phyloP scores from a whole-genome alignment of 371 early-diverging fungal genomes.

The Mucor lusitanicus region DNA sequence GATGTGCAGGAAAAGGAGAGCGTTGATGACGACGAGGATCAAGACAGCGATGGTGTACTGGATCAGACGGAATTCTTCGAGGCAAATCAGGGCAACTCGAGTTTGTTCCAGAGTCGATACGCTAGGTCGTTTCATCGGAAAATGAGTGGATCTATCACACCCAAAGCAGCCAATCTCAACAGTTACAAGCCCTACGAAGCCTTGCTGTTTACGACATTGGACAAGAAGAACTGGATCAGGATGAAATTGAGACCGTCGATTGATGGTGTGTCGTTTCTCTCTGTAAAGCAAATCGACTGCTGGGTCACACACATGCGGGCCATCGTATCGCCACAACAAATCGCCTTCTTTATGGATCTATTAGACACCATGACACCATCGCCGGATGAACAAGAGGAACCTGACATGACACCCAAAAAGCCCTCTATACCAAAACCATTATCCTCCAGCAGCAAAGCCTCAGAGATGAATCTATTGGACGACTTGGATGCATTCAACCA shows the following conservation, averaged over 20 bases:
- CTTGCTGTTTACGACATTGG: slow-evolving; percentile 41
- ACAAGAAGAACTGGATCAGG: slow-evolving; percentile 40
- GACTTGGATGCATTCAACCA: slow-evolving; percentile 16
- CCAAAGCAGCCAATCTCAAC: slow-evolving; percentile 13
- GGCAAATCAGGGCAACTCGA: slow-evolving; percentile 22
- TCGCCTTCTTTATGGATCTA: slow-evolving; percentile 36
- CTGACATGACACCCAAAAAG: background rate
- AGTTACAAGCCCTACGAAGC: slow-evolving; percentile 37
- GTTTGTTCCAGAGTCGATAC: slow-evolving; percentile 9
- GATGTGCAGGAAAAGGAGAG: background rate
- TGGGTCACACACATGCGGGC: slow-evolving; percentile 30
- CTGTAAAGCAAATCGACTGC: slow-evolving; percentile 37
- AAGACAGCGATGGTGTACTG: slow-evolving; percentile 9
- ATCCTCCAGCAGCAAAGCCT: background rate
- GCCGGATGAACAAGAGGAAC: background rate
- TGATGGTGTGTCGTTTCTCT: background rate
- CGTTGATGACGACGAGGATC: background rate
- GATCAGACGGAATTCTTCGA: slow-evolving; percentile 40
- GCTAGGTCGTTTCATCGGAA: slow-evolving; percentile 9
- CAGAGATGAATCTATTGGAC: slow-evolving; percentile 1
- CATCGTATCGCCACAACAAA: slow-evolving; percentile 34
- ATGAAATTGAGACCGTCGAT: slow-evolving; percentile 37
- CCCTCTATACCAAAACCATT: background rate
- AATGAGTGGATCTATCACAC: slow-evolving; percentile 41
- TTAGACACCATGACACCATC: slow-evolving; percentile 17